Conservation (phyloP, 805 yeast genomes). For the Brettanomyces sp. region DNA sequence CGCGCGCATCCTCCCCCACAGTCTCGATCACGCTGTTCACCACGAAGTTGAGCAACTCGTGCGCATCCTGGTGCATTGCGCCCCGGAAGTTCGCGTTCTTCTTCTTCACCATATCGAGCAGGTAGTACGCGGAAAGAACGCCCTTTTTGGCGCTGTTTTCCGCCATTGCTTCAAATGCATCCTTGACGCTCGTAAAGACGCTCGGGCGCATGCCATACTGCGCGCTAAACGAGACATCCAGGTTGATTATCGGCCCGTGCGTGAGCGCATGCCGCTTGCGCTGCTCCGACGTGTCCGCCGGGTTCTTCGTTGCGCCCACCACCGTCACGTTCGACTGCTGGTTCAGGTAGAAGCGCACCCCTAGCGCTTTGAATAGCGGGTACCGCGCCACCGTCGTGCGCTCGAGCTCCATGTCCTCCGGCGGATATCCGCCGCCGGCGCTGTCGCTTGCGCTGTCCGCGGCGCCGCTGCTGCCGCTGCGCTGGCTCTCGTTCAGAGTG, state of each 20-base stretch:
- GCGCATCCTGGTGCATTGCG: slow-evolving; percentile 97
- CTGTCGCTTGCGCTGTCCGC: background rate
- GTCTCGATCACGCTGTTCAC: slow-evolving; percentile 61
- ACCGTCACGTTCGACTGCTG: slow-evolving; percentile 36
- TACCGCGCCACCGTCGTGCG: slow-evolving; percentile 13
- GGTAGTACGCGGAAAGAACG: slow-evolving; percentile 71
- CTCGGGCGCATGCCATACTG: slow-evolving; percentile 41
- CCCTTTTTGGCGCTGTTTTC: slow-evolving; percentile 67
- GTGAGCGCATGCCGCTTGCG: slow-evolving; percentile 70
- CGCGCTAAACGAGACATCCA: slow-evolving; percentile 56
- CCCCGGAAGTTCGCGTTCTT: slow-evolving; percentile 81
- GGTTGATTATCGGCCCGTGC: slow-evolving; percentile 74
- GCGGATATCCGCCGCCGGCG: background rate
- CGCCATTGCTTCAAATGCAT: slow-evolving; percentile 73
- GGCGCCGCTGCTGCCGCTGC: background rate
- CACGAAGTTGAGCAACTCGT: slow-evolving; percentile 84
- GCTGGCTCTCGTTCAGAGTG: background rate
- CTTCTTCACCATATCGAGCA: slow-evolving; percentile 66
- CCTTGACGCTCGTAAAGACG: slow-evolving; percentile 64
- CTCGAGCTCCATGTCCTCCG: slow-evolving; percentile 15
- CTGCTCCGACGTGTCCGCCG: slow-evolving; percentile 49
- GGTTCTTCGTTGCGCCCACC: slow-evolving; percentile 34
- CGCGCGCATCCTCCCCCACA: slow-evolving; percentile 9
- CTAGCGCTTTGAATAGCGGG: slow-evolving; percentile 26
- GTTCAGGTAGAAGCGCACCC: slow-evolving; percentile 29